Evolutionary conservation across 2,329 filamentous ascomycete genomes (phyloP).

Genomic region (Mycosphaerelloides madeirae): DNA sequence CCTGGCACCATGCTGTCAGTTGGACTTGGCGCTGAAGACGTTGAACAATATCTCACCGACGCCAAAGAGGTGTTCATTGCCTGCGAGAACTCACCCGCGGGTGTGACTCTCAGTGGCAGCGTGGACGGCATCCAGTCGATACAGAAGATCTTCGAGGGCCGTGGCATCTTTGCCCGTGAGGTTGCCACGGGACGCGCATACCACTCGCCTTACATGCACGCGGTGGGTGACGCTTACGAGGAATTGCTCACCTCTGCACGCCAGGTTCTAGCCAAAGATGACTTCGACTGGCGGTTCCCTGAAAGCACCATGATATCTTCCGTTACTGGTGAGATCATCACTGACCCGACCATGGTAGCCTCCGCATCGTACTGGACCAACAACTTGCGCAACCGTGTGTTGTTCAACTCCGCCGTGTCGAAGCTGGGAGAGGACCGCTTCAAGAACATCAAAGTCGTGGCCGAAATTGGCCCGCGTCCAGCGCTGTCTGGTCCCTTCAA

Average conservation of each 20-base stretch:
- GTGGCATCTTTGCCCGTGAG: conserved; percentile 32
- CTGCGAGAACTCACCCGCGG: conserved; percentile 36
- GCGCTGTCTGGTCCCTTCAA: conserved; percentile 3
- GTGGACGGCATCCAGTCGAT: conserved; percentile 24
- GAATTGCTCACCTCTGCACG: too few species aligned
- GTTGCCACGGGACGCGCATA: conserved; percentile 42
- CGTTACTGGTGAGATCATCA: neutral
- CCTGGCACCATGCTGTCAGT: conserved; percentile 1
- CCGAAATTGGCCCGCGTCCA: conserved; percentile 10
- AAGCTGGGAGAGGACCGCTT: neutral
- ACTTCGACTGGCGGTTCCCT: neutral
- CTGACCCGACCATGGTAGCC: too few species aligned
- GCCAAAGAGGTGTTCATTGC: neutral
- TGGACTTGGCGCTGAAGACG: conserved; percentile 22
- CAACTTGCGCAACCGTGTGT: conserved; percentile 43
- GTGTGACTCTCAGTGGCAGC: conserved; percentile 45
- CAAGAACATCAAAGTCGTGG: conserved; percentile 24
- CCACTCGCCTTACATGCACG: conserved; percentile 37
- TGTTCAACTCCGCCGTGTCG: conserved; percentile 30
- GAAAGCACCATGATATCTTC: neutral
- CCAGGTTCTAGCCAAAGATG: too few species aligned
- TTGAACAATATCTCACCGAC: conserved; percentile 9
- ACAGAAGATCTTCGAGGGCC: conserved; percentile 19
- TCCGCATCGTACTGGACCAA: conserved; percentile 40
- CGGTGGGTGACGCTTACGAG: neutral